Evolutionary conservation across 108 stramenopile genomes (phyloP).

Genomic region (Fragilaria radians): DNA sequence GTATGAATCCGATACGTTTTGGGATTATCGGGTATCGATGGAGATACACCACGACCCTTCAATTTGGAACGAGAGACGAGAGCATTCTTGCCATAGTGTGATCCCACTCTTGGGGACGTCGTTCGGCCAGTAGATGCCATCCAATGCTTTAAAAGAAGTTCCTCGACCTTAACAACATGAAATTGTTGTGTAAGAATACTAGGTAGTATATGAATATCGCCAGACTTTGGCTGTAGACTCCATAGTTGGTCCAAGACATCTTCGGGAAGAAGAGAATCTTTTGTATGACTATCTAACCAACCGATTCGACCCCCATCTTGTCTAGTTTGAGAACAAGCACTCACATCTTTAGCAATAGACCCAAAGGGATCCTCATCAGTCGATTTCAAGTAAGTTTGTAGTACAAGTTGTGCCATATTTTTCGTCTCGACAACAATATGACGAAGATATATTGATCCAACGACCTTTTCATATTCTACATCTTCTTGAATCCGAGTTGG

Average conservation of each 20-base stretch:
- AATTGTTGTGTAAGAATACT: constrained; percentile 21
- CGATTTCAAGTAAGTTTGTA: constrained; percentile 29
- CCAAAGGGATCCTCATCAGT: constrained; percentile 49
- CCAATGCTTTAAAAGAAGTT: constrained; percentile 33
- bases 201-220: constrained; percentile 60
- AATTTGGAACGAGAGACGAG: constrained; percentile 27
- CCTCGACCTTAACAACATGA: constrained; percentile 67
- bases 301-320: constrained; percentile 65
- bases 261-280: constrained; percentile 48
- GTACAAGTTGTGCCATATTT: constrained; percentile 43
- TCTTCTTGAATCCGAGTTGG: constrained; percentile 33
- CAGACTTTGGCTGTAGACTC: constrained; percentile 63
- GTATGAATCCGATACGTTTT: constrained; percentile 76
- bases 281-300: constrained; percentile 51
- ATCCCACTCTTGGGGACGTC: constrained; percentile 16
- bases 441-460: constrained; percentile 29
- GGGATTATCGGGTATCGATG: constrained; percentile 9
- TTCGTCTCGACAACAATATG: constrained; percentile 72
- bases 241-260: constrained; percentile 51
- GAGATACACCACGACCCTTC: constrained; percentile 33
- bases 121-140: background rate
- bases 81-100: constrained; percentile 26
- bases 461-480: constrained; percentile 32
- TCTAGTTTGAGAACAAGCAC: constrained; percentile 50
- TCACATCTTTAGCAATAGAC: constrained; percentile 51